Conservation (phyloP, 176 grass and related monocot genomes). For the Leersia perrieri region DNA sequence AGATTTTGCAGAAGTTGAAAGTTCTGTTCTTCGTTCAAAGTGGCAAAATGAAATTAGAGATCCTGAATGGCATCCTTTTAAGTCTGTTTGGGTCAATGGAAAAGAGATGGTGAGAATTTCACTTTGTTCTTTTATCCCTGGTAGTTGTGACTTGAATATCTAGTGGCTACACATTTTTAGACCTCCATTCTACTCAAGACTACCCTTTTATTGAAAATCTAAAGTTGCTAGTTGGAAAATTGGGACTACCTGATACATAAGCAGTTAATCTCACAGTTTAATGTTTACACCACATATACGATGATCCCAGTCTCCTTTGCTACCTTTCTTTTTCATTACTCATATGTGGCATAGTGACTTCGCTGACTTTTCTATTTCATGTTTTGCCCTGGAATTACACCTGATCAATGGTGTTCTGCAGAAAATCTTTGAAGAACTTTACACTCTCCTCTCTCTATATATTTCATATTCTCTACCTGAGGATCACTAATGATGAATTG, state of each 20-base stretch:
- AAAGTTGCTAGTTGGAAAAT: neutral
- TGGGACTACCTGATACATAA: neutral
- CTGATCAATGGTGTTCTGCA: neutral
- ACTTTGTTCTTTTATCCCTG: neutral
- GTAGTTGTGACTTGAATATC: neutral
- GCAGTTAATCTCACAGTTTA: neutral
- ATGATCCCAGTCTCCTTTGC: neutral
- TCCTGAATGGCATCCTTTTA: constrained; percentile 65
- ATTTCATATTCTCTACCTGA: neutral
- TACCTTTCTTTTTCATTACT: neutral
- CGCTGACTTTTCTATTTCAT: neutral
- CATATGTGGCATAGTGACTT: neutral
- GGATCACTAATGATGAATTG: neutral
- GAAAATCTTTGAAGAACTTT: neutral
- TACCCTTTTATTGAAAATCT: neutral
- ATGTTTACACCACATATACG: neutral
- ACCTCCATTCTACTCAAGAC: neutral
- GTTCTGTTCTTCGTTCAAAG: constrained; percentile 33
- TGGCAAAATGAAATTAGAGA: constrained; percentile 77
- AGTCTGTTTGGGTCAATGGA: constrained; percentile 29
- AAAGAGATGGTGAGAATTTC: constrained; percentile 40
- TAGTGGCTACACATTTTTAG: neutral
- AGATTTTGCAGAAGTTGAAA: constrained; percentile 36
- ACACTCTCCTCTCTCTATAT: neutral
- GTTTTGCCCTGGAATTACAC: neutral